Evolutionary conservation across 148 eudicot species (phyloP), one percentile per base, ranked within the genome.

Genomic region (Nepenthes gracilis): DNA sequence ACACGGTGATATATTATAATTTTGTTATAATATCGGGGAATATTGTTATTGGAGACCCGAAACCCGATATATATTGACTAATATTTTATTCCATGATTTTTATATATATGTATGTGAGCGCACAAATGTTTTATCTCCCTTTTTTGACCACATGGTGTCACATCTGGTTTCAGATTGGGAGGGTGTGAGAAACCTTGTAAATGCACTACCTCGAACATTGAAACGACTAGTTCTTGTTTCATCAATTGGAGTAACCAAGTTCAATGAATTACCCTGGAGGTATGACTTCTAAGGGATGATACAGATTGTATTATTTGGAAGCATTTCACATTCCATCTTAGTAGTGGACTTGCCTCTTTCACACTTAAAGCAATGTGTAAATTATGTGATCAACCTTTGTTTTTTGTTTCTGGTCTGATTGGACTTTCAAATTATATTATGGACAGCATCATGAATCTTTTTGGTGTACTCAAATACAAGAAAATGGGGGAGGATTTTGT

Each of bases 401-500:
- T 48, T 35, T 47, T 1, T 0, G 35, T 65, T 35, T 13, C 35
- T 47, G 12, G 43, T 55, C 35, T 45, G 36, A 34, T 0, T 32
- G 15, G 1, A 45, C 34, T 38, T 34, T 1, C 34, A 5, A 9
- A 4, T 57, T 36, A 12, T 66, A 14, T 32, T 33, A 33, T 49
- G 36, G 51, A 58, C 75, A 93, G 99, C 77, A 74, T 93, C 69
- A 93, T 93, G 99, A 93, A 93, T 83, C 89, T 93, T 47, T 93
- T 89, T 70, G 99, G 99, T 45, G 99, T 93, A 69, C 87, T 93
- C 59, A 89, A 89, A 73, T 93, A 86, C 66, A 93, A 93, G 75
- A 93, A 86, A 78, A 89, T 89, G 97, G 99, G 92, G 36, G 99
- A 93, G 77, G 99, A 93, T 69, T 83, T 84, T 54, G 83, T 93